Evolutionary conservation across 257 asterid species (phyloP).

Genomic region (Mitragyna speciosa): DNA sequence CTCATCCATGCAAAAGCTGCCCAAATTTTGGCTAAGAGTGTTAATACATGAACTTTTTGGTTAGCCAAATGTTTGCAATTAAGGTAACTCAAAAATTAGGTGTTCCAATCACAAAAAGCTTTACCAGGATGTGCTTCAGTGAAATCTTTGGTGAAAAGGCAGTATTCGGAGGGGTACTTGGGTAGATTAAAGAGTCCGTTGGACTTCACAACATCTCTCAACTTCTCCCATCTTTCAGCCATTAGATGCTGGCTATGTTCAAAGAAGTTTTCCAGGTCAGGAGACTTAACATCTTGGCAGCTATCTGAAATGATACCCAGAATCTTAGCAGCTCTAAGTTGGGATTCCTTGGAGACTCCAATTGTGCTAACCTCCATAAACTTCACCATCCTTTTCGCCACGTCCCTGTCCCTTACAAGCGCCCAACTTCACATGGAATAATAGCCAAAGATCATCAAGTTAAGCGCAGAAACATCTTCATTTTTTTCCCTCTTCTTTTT

Average conservation of each 20-base stretch:
- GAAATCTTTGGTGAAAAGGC: constrained; percentile 43
- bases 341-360: constrained; percentile 88
- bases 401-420: constrained; percentile 56
- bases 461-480: neutral
- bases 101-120: no score
- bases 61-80: neutral
- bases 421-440: constrained; percentile 60
- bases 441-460: neutral
- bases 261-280: constrained; percentile 51
- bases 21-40: neutral
- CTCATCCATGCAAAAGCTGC: constrained; percentile 90
- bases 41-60: neutral
- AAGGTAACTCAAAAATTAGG: neutral
- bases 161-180: constrained; percentile 48
- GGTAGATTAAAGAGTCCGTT: constrained; percentile 36
- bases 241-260: constrained; percentile 33
- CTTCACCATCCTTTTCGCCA: constrained; percentile 69
- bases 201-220: constrained; percentile 37
- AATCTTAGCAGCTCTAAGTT: constrained; percentile 66
- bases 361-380: constrained; percentile 70
- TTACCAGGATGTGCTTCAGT: constrained; percentile 65
- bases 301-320: constrained; percentile 54
- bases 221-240: constrained; percentile 59
- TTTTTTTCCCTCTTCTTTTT: neutral
- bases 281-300: constrained; percentile 35